A percentile compares a stretch with the other conserved stretches of the same genome.
phyloP scores from a whole-genome alignment of 805 yeast genomes.

The Lipomyces yamanashiensis region DNA sequence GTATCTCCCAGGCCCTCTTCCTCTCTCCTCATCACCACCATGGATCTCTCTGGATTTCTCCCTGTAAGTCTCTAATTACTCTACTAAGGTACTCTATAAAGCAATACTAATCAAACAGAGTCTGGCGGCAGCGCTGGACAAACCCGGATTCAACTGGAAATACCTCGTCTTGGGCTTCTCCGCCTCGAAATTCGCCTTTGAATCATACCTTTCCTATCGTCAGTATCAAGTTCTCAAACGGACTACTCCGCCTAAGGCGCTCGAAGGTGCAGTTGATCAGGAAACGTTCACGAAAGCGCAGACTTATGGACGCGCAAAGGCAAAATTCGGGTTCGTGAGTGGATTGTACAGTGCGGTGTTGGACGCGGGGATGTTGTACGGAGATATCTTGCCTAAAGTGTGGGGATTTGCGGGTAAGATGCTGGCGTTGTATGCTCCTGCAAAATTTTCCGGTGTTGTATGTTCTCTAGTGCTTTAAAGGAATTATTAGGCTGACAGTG shows the following conservation, averaged over 20 bases:
- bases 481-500: neutral
- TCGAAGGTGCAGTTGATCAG: conserved; percentile 67
- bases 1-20: neutral
- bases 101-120: conserved; percentile 16
- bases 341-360: conserved; percentile 58
- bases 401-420: conserved; percentile 58
- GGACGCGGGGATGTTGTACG: conserved; percentile 62
- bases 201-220: conserved; percentile 71
- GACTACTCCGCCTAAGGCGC: conserved; percentile 66
- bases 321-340: conserved; percentile 65
- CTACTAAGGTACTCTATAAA: neutral
- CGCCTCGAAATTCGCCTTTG: conserved; percentile 74
- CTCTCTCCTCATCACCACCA: neutral
- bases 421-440: conserved; percentile 44
- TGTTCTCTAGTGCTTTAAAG: neutral
- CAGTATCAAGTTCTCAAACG: conserved; percentile 70
- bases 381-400: conserved; percentile 65
- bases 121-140: conserved; percentile 50
- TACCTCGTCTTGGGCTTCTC: conserved; percentile 72
- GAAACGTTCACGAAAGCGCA: conserved; percentile 79
- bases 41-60: conserved; percentile 19
- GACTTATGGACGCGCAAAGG: conserved; percentile 77
- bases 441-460: conserved; percentile 52
- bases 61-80: conserved; percentile 19
- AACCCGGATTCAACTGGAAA: conserved; percentile 80